Evolutionary conservation across 345 rosid genomes (phyloP).

Genomic region (Dipteronia dyeriana): DNA sequence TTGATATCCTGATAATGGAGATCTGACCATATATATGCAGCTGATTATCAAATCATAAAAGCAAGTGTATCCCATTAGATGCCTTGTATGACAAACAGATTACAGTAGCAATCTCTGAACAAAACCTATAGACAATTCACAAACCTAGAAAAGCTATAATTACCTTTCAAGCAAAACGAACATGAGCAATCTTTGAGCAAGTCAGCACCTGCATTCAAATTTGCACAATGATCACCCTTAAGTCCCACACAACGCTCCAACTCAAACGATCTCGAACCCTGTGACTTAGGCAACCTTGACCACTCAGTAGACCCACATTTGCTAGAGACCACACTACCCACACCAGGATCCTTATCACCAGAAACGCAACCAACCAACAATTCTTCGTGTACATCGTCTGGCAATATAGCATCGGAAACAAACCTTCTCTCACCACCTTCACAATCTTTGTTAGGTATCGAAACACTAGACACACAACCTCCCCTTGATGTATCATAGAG

Average conservation of each 20-base stretch:
- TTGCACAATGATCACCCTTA: conserved; percentile 35
- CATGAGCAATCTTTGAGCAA: conserved; percentile 69
- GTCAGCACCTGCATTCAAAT: conserved; percentile 41
- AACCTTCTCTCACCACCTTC: conserved; percentile 24
- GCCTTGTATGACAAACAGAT: background rate
- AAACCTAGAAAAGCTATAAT: background rate
- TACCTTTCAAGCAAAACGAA: conserved; percentile 87
- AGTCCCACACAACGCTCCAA: conserved; percentile 50
- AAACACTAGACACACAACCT: conserved; percentile 37
- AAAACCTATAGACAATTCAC: background rate
- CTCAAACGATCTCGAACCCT: conserved; percentile 47
- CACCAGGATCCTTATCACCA: conserved; percentile 33
- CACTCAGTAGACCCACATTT: conserved; percentile 37
- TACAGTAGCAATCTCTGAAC: background rate
- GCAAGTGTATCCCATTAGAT: conserved; percentile 20
- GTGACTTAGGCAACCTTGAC: conserved; percentile 42
- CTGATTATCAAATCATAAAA: conserved; percentile 41
- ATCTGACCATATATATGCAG: conserved; percentile 92
- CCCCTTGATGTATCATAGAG: conserved; percentile 33
- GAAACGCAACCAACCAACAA: conserved; percentile 21
- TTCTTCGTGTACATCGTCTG: conserved; percentile 21
- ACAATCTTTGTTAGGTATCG: conserved; percentile 21
- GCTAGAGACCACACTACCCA: conserved; percentile 32
- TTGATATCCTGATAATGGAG: conserved; percentile 88
- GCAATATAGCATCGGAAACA: conserved; percentile 24